Conservation (phyloP, 768 basidiomycete species). For the Sistotremastrum suecicum region DNA sequence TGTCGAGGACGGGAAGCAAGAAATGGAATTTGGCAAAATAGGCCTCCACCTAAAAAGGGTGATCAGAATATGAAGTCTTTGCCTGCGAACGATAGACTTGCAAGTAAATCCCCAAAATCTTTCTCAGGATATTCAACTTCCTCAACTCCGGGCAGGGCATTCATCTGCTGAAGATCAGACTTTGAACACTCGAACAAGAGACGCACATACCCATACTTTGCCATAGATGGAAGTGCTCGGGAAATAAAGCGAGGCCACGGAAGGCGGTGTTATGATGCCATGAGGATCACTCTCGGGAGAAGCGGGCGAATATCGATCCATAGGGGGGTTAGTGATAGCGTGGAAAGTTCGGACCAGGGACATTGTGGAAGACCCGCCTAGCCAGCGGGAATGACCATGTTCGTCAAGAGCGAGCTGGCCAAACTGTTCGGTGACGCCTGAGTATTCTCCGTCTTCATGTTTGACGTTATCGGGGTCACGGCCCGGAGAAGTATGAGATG, state of each 20-base stretch:
- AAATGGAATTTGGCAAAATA: constrained; percentile 85
- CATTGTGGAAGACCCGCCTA: constrained; percentile 86
- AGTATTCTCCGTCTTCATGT: constrained; percentile 37
- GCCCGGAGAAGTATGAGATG: constrained; percentile 34
- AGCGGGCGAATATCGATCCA: constrained; percentile 57
- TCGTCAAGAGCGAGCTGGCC: constrained; percentile 83
- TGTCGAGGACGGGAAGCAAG: constrained; percentile 77
- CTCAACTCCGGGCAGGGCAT: constrained; percentile 67
- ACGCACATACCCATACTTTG: constrained; percentile 28
- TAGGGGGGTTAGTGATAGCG: constrained; percentile 55
- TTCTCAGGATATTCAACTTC: constrained; percentile 80
- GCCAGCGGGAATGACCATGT: constrained; percentile 85
- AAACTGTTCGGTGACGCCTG: constrained; percentile 58
- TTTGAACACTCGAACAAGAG: too few species aligned
- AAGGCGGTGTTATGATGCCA: constrained; percentile 47
- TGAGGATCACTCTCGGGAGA: constrained; percentile 67
- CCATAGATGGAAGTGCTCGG: constrained; percentile 81
- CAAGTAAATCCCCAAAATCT: constrained; percentile 78
- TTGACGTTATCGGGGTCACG: constrained; percentile 25
- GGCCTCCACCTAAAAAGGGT: constrained; percentile 49
- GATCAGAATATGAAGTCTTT: background rate
- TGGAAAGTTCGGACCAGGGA: constrained; percentile 82
- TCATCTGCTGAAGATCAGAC: constrained; percentile 7
- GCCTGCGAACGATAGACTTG: constrained; percentile 22
- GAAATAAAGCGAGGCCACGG: constrained; percentile 76